Evolutionary conservation across 495 filamentous ascomycete genomes (phyloP).

Genomic region (Podospora fimiseda): DNA sequence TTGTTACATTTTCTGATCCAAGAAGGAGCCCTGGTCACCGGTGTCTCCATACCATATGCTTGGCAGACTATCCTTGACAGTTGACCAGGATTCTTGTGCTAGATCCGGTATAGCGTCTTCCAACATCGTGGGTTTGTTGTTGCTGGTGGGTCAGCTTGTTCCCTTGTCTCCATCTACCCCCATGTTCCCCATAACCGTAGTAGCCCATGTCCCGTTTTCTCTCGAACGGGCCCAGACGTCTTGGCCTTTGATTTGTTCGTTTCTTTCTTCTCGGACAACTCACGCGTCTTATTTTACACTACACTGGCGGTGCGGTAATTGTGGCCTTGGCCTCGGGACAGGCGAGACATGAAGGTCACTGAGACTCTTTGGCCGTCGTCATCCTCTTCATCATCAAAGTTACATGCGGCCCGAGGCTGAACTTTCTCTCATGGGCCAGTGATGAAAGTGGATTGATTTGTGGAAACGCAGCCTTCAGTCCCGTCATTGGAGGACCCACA

Average conservation of each 20-base stretch:
- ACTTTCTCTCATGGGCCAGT: too few species aligned
- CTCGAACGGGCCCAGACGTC: not conserved
- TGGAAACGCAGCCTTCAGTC: not conserved
- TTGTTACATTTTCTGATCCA: not conserved
- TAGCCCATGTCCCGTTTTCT: not conserved
- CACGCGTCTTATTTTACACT: not conserved
- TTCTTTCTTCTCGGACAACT: not conserved
- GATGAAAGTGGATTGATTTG: too few species aligned
- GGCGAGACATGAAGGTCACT: not conserved
- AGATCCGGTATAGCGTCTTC: constrained; percentile 22
- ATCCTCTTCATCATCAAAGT: too few species aligned
- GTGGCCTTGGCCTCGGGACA: not conserved
- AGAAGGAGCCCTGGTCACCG: constrained; percentile 19
- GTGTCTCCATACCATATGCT: constrained; percentile 22
- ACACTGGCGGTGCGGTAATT: too few species aligned
- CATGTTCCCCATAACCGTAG: not conserved
- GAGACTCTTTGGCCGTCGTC: not conserved
- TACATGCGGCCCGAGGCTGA: too few species aligned
- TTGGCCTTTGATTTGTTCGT: not conserved
- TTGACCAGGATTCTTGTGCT: constrained; percentile 9
- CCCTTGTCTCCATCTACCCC: not conserved
- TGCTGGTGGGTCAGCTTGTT: not conserved
- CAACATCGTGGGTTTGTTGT: constrained; percentile 16
- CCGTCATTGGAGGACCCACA: too few species aligned
- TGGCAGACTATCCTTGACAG: constrained; percentile 19